Evolutionary conservation across 2,329 filamentous ascomycete genomes (phyloP).

Genomic region (Colletotrichum sp.): DNA sequence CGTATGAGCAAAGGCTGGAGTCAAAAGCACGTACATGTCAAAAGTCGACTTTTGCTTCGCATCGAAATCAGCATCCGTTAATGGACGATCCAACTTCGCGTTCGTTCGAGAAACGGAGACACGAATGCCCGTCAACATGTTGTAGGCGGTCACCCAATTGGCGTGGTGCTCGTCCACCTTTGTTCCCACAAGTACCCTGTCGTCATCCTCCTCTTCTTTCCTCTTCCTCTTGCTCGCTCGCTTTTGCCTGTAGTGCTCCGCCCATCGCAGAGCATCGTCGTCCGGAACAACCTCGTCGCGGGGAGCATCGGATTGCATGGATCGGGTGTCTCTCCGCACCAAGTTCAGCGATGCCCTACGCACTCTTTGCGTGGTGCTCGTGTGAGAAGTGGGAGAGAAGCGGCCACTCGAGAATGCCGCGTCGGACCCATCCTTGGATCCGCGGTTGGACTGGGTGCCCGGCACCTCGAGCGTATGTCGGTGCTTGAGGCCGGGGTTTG

Average conservation of each 20-base stretch:
- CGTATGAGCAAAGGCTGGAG: not conserved
- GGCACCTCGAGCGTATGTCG: constrained; percentile 91
- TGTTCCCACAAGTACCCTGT: constrained; percentile 92
- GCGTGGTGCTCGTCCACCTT: constrained; percentile 98
- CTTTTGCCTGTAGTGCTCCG: constrained; percentile 91
- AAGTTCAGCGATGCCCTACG: constrained; percentile 86
- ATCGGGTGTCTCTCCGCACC: constrained; percentile 80
- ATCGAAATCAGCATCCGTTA: constrained; percentile 91
- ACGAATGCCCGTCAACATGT: constrained; percentile 98
- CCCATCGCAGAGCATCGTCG: constrained; percentile 90
- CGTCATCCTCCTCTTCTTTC: constrained; percentile 88
- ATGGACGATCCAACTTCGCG: constrained; percentile 89
- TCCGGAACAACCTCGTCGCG: constrained; percentile 85
- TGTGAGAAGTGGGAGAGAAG: constrained; percentile 81
- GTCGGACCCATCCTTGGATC: constrained; percentile 76
- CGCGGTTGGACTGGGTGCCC: constrained; percentile 66
- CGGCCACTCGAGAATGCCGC: constrained; percentile 74
- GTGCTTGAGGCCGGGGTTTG: constrained; percentile 71
- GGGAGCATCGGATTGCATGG: constrained; percentile 82
- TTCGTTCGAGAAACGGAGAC: constrained; percentile 97
- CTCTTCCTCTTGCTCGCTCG: constrained; percentile 84
- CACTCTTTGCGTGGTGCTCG: constrained; percentile 53
- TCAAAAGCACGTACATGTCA: constrained; percentile 88
- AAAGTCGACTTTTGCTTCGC: constrained; percentile 98
- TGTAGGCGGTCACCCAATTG: constrained; percentile 98